A percentile compares a stretch with the other conserved stretches of the same genome.
phyloP scores from a whole-genome alignment of 2,329 filamentous ascomycete species.

The Phaeosphaeriaceae sp. region DNA sequence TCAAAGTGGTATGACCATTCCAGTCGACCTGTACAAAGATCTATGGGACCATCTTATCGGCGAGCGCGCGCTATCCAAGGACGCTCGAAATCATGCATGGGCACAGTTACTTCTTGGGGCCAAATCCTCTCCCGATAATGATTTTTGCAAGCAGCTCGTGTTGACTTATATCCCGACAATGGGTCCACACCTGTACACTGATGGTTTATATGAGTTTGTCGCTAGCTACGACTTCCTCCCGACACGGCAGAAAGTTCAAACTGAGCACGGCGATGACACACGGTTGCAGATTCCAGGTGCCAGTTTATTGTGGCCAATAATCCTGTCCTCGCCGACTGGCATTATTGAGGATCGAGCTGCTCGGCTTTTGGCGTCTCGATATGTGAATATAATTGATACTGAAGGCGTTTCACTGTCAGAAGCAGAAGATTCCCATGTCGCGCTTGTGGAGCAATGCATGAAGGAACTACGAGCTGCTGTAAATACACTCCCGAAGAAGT shows the following conservation, averaged over 20 bases:
- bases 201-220: slow-evolving; percentile 69
- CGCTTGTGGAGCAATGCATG: slow-evolving; percentile 77
- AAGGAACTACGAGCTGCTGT: slow-evolving; percentile 55
- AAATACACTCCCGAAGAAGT: slow-evolving; percentile 12
- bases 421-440: slow-evolving; percentile 67
- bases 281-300: slow-evolving; percentile 60
- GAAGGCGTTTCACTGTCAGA: slow-evolving; percentile 52
- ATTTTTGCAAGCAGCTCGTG: slow-evolving; percentile 41
- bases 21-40: slow-evolving; percentile 64
- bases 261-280: slow-evolving; percentile 23
- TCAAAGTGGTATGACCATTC: slow-evolving; percentile 67
- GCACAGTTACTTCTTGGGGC: slow-evolving; percentile 37
- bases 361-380: slow-evolving; percentile 73
- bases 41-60: slow-evolving; percentile 80
- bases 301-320: slow-evolving; percentile 84
- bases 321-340: slow-evolving; percentile 70
- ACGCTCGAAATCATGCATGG: slow-evolving; percentile 74
- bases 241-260: slow-evolving; percentile 18
- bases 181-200: slow-evolving; percentile 64
- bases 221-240: slow-evolving; percentile 49
- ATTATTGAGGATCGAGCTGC: slow-evolving; percentile 73
- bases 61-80: slow-evolving; percentile 61
- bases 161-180: slow-evolving; percentile 64
- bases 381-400: slow-evolving; percentile 60
- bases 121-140: slow-evolving; percentile 27